Conservation (phyloP, 2,329 filamentous ascomycete species). For the Neurospora sp. region DNA sequence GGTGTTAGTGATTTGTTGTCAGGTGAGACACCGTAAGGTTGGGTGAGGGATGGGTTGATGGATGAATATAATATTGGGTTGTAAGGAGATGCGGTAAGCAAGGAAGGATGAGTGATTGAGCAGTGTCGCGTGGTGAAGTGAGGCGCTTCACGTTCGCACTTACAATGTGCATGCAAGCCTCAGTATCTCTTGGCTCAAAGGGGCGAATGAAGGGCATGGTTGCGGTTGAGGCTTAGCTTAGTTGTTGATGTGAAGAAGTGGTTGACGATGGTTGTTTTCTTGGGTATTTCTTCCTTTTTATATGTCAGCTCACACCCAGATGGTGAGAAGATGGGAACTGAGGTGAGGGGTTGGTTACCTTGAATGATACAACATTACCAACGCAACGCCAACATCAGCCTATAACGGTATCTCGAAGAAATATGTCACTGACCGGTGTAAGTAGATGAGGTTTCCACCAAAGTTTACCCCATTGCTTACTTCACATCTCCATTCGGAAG, state of each 20-base stretch:
- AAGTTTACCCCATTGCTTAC: neutral
- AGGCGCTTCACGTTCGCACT: neutral
- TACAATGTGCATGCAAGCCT: slow-evolving; percentile 16
- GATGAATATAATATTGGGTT: neutral
- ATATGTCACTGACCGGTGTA: no score
- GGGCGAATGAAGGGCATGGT: slow-evolving; percentile 37
- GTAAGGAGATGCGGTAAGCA: neutral
- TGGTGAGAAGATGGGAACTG: neutral
- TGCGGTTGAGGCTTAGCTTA: neutral
- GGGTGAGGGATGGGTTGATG: neutral
- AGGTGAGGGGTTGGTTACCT: neutral
- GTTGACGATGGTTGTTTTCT: neutral
- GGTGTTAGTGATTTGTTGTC: neutral
- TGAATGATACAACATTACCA: neutral
- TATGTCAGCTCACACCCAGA: neutral
- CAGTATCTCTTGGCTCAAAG: slow-evolving; percentile 13
- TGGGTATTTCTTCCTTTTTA: neutral
- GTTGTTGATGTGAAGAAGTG: neutral
- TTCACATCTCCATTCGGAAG: neutral
- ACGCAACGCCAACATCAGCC: neutral
- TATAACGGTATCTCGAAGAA: neutral
- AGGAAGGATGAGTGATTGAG: neutral
- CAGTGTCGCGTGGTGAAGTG: neutral
- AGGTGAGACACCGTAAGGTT: neutral
- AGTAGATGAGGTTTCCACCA: neutral